A percentile compares a stretch with the other conserved stretches of the same genome.
phyloP scores from a whole-genome alignment of 495 filamentous ascomycete genomes.

The Penicillium maclennaniae region DNA sequence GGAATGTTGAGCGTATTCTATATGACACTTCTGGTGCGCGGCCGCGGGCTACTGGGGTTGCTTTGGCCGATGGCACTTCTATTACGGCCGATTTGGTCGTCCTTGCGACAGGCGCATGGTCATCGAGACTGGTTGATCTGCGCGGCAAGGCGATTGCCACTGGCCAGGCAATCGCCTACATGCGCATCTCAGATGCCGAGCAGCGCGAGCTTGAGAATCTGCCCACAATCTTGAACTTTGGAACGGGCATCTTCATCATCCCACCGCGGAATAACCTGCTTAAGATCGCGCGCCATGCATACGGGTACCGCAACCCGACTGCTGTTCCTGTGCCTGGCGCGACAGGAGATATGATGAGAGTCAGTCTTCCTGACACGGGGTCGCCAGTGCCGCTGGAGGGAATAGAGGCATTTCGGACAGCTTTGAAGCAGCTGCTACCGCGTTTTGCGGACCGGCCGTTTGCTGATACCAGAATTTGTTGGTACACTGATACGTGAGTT shows the following conservation, averaged over 20 bases:
- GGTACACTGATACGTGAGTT: conserved; percentile 76
- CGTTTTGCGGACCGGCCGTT: conserved; percentile 62
- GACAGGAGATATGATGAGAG: conserved; percentile 30
- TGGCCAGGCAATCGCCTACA: conserved; percentile 76
- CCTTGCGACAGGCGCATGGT: conserved; percentile 86
- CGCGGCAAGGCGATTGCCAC: conserved; percentile 70
- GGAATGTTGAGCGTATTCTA: conserved; percentile 56
- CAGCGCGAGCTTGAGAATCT: conserved; percentile 56
- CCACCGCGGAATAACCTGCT: conserved; percentile 67
- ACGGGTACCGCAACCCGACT: conserved; percentile 74
- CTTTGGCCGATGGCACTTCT: conserved; percentile 46
- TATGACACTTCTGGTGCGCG: conserved; percentile 21
- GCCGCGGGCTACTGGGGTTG: conserved; percentile 49
- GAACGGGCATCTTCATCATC: conserved; percentile 77
- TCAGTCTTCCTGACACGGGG: conserved; percentile 38
- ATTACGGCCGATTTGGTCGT: conserved; percentile 70
- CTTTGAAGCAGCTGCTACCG: conserved; percentile 60
- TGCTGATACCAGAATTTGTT: conserved; percentile 70
- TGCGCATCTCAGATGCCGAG: conserved; percentile 66
- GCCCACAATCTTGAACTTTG: conserved; percentile 76
- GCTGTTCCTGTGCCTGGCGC: conserved; percentile 37
- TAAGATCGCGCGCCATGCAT: conserved; percentile 78
- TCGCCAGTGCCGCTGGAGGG: conserved; percentile 56
- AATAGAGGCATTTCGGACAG: conserved; percentile 55
- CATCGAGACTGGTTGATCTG: conserved; percentile 69